Evolutionary conservation across 768 basidiomycete genomes (phyloP), one percentile per base, ranked within the genome.

Genomic region (Tricholoma furcatifolium): DNA sequence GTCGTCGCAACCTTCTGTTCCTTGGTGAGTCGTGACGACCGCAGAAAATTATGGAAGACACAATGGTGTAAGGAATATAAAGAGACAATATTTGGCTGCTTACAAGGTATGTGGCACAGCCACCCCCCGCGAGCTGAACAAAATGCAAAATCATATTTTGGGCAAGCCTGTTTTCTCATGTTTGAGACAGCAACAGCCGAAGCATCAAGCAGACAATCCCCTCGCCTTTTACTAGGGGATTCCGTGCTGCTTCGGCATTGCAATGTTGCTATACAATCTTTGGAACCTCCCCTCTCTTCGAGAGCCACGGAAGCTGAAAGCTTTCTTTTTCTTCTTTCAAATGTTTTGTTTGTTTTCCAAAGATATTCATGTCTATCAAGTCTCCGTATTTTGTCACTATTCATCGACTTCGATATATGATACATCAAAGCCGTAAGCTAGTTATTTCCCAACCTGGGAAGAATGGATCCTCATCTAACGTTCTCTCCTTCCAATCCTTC

Each of bases 401-500:
- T n/a, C n/a, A n/a, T n/a, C n/a, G n/a, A n/a, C n/a, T n/a, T n/a
- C n/a, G n/a, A n/a, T n/a, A n/a, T n/a, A n/a, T n/a, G n/a, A n/a
- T n/a, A n/a, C n/a, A n/a, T n/a, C n/a, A n/a, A n/a, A n/a, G n/a
- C n/a, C n/a, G n/a, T n/a, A n/a, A 27, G 27, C 7, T 27, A 7
- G 27, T 27, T 27, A 7, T 27, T 7, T 76, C 58, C 76, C 76
- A 78, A 24, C 77, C 72, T 4, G 81, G 79, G 62, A 74, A 81
- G 60, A 78, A 82, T 21, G 79, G 79, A 53, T 75, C 68, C 48
- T 82, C 79, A 43, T 77, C 69, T 41, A 82, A 58, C 3, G 80
- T 82, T 54, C 76, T 73, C 56, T 67, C 77, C 55, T 75, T 59
- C 80, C 80, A 82, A 47, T 71, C 72, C 52, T 65, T 67, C 1